Percentiles rank a stretch among this genome's conserved stretches.
Conservation (phyloP, 2,329 filamentous ascomycete species). For the Albophoma yamanashiensis region DNA sequence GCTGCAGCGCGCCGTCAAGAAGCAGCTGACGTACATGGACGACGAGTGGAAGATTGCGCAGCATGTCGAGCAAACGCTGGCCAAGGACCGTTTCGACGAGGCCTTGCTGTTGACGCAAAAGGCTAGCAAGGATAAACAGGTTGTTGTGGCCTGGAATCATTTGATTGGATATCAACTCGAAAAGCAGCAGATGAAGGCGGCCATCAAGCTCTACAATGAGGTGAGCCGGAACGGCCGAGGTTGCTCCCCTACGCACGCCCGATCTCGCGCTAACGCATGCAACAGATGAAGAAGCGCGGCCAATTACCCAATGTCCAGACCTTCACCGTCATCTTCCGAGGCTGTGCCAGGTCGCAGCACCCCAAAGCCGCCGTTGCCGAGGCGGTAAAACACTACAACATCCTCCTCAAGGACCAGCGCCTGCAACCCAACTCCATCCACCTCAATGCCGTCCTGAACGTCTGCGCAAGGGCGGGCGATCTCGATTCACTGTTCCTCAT, state of each 20-base stretch:
- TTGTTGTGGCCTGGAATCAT: constrained; percentile 79
- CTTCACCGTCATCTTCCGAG: constrained; percentile 73
- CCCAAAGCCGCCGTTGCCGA: constrained; percentile 50
- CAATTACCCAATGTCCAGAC: constrained; percentile 74
- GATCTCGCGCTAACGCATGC: not conserved
- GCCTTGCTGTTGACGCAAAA: constrained; percentile 58
- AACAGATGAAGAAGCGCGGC: constrained; percentile 85
- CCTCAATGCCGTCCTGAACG: constrained; percentile 76
- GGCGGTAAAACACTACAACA: constrained; percentile 67
- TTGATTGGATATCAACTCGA: constrained; percentile 63
- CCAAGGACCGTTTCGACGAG: constrained; percentile 49
- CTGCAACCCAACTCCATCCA: constrained; percentile 70
- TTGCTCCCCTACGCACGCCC: not conserved
- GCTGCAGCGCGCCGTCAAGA: constrained; percentile 30
- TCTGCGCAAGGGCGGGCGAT: constrained; percentile 65
- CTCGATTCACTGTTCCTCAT: constrained; percentile 74
- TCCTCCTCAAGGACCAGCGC: constrained; percentile 52
- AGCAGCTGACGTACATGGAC: constrained; percentile 50
- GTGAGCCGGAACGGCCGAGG: constrained; percentile 27
- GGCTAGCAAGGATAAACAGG: constrained; percentile 54
- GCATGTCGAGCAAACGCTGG: constrained; percentile 52
- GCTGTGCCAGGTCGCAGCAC: constrained; percentile 53
- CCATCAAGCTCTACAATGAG: constrained; percentile 82
- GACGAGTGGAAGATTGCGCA: constrained; percentile 67
- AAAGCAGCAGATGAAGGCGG: constrained; percentile 47